phyloP scores from a whole-genome alignment of 2,329 filamentous ascomycete genomes.

The Bipolaris oryzae region DNA sequence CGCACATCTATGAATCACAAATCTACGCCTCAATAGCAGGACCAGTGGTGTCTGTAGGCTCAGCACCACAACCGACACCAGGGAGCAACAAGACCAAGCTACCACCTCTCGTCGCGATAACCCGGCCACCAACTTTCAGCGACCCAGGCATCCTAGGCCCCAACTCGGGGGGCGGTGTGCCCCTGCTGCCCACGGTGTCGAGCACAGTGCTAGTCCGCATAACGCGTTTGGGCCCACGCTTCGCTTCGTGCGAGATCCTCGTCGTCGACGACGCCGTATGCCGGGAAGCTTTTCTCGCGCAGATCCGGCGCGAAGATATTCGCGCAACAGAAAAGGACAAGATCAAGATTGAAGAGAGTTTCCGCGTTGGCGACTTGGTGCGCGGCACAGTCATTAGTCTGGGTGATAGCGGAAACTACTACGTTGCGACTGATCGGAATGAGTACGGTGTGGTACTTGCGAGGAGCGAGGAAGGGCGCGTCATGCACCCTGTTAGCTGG shows the following conservation, averaged over 20 bases:
- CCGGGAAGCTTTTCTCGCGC: slow-evolving; percentile 80
- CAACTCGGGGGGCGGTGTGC: slow-evolving; percentile 57
- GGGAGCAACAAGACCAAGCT: slow-evolving; percentile 57
- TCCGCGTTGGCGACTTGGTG: slow-evolving; percentile 91
- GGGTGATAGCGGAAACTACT: slow-evolving; percentile 94
- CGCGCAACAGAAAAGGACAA: slow-evolving; percentile 95
- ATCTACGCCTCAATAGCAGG: slow-evolving; percentile 86
- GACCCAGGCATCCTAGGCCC: slow-evolving; percentile 29
- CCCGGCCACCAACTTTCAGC: slow-evolving; percentile 25
- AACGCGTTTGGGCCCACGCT: slow-evolving; percentile 80
- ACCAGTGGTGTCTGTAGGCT: slow-evolving; percentile 57
- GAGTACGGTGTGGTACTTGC: slow-evolving; percentile 94
- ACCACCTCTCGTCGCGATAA: slow-evolving; percentile 49
- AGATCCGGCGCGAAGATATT: slow-evolving; percentile 89
- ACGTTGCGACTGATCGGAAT: slow-evolving; percentile 89
- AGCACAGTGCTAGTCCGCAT: slow-evolving; percentile 83
- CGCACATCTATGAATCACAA: slow-evolving; percentile 76
- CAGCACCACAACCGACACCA: slow-evolving; percentile 54
- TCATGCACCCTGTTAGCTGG: slow-evolving; percentile 94
- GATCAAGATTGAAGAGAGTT: slow-evolving; percentile 87
- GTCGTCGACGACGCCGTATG: slow-evolving; percentile 72
- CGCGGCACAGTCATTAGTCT: slow-evolving; percentile 85
- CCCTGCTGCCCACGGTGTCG: slow-evolving; percentile 80
- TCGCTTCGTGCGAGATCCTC: slow-evolving; percentile 85
- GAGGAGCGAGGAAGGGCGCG: slow-evolving; percentile 81